These are phyloP conservation scores for Solanum chmielewskii DNA, from an alignment of 257 asterid species.

Conservation along the genomic window DNA sequence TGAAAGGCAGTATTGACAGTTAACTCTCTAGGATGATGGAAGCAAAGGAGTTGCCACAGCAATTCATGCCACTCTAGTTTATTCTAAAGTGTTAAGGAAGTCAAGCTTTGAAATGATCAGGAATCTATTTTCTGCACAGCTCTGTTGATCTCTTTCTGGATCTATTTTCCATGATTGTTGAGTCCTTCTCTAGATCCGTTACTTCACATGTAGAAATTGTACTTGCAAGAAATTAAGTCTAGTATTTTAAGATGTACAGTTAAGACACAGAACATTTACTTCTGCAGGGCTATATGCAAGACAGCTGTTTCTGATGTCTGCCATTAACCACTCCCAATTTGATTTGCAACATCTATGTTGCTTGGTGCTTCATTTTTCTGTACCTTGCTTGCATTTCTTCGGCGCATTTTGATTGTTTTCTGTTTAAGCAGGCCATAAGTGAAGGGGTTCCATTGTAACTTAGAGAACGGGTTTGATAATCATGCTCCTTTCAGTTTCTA, in stretches of 20 bases:
- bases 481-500: too few relatives aligned
- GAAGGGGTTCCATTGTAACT: not conserved
- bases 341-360: not conserved
- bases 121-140: not conserved
- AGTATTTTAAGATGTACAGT: not conserved
- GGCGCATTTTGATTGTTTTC: not conserved
- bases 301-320: not conserved
- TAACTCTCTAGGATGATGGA: not conserved
- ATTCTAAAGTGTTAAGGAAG: not conserved
- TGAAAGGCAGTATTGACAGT: not conserved
- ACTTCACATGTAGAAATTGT: not conserved
- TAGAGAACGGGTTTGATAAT: not conserved
- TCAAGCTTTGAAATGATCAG: not conserved
- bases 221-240: not conserved
- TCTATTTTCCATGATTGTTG: not conserved
- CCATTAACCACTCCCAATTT: not conserved
- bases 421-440: not conserved
- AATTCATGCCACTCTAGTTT: not conserved
- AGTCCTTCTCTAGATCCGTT: not conserved
- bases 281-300: not conserved
- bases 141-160: not conserved
- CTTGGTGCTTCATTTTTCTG: not conserved
- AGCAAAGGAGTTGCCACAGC: not conserved
- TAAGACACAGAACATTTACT: not conserved
- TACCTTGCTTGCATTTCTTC: not conserved